phyloP scores from a whole-genome alignment of 495 filamentous ascomycete genomes.

The Xylaria bambusicola region DNA sequence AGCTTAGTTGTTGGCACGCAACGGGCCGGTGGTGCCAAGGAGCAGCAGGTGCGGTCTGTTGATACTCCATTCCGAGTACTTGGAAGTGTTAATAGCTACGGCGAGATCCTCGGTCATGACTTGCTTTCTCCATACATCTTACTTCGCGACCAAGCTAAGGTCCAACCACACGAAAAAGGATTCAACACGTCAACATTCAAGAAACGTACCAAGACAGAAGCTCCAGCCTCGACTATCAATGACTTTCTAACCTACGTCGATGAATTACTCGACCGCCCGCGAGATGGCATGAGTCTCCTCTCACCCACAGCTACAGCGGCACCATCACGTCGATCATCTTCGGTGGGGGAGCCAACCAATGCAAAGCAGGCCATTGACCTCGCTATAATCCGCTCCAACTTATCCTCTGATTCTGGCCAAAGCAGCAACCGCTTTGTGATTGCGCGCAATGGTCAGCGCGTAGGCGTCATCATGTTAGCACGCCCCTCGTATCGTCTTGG shows the following conservation, averaged over 20 bases:
- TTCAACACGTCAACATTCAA: constrained; percentile 18
- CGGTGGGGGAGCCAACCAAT: constrained; percentile 46
- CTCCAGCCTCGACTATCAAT: constrained; percentile 40
- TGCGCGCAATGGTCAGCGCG: constrained; percentile 78
- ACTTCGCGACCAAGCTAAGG: constrained; percentile 79
- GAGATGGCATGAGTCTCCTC: constrained; percentile 61
- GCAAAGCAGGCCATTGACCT: constrained; percentile 88
- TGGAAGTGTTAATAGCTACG: constrained; percentile 75
- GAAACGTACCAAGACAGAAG: constrained; percentile 16
- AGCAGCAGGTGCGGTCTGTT: constrained; percentile 85
- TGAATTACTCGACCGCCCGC: constrained; percentile 68
- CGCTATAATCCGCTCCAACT: constrained; percentile 79
- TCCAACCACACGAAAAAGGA: constrained; percentile 49
- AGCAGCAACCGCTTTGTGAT: constrained; percentile 91
- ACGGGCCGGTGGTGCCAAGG: constrained; percentile 70
- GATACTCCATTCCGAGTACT: constrained; percentile 95
- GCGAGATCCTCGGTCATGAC: constrained; percentile 72
- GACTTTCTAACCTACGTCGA: constrained; percentile 81
- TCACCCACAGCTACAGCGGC: constrained; percentile 62
- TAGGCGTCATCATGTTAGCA: constrained; percentile 84
- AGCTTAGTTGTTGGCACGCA: constrained; percentile 91
- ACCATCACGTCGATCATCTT: constrained; percentile 57
- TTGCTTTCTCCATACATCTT: constrained; percentile 92
- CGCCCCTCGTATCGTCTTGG: constrained; percentile 91
- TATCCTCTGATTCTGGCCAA: constrained; percentile 57